Conservation (phyloP, 352 stramenopile species). For the Globisporangium acanthophoron region DNA sequence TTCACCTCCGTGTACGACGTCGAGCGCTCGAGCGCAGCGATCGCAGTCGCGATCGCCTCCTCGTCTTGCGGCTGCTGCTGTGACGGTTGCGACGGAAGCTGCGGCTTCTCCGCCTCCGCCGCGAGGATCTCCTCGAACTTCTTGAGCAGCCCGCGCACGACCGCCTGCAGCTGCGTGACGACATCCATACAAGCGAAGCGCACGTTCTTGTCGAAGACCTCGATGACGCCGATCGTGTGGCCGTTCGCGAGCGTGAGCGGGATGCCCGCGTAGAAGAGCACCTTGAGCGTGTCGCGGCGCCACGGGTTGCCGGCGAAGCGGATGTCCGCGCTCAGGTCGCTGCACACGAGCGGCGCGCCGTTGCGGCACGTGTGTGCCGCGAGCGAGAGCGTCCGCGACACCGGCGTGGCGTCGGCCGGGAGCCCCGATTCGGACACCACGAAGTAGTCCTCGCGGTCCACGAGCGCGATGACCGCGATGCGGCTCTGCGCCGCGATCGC, state of each 20-base stretch:
- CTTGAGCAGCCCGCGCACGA: constrained; percentile 69
- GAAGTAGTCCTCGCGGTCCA: constrained; percentile 51
- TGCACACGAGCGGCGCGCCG: constrained; percentile 54
- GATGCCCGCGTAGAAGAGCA: constrained; percentile 77
- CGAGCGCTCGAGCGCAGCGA: constrained; percentile 14
- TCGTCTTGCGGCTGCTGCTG: constrained; percentile 7
- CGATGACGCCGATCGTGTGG: constrained; percentile 60
- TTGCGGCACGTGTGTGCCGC: constrained; percentile 68
- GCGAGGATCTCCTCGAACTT: constrained; percentile 66
- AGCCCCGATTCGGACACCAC: constrained; percentile 44
- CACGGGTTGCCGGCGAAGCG: constrained; percentile 64
- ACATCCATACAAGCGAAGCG: constrained; percentile 61
- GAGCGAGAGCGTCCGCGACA: constrained; percentile 42
- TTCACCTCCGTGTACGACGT: constrained; percentile 21
- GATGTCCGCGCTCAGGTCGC: constrained; percentile 52
- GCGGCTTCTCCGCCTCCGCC: constrained; percentile 1
- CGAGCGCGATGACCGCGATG: constrained; percentile 61
- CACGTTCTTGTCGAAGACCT: constrained; percentile 54
- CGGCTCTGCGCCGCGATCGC: constrained; percentile 63
- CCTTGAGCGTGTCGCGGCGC: constrained; percentile 36
- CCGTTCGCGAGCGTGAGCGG: constrained; percentile 66
- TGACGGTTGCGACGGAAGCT: not conserved
- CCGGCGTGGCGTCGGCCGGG: constrained; percentile 5
- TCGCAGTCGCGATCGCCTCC: constrained; percentile 15
- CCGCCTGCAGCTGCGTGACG: constrained; percentile 57